Conservation (phyloP, 495 filamentous ascomycete species). For the Neurospora sp. region DNA sequence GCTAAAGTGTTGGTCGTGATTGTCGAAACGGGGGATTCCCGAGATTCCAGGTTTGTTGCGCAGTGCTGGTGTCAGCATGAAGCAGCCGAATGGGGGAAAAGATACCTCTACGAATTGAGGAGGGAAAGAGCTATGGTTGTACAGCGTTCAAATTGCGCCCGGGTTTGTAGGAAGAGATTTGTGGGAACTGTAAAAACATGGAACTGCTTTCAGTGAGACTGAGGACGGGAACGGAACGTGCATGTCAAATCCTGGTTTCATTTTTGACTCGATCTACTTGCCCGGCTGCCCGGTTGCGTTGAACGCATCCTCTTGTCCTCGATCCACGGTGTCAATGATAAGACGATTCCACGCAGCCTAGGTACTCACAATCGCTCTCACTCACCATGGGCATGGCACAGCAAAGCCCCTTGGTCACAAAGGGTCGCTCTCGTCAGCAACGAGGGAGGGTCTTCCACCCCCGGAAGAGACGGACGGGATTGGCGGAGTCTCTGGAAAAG, state of each 20-base stretch:
- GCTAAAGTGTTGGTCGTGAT: neutral
- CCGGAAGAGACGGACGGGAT: neutral
- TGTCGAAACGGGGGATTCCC: neutral
- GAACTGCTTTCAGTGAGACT: neutral
- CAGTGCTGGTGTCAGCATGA: neutral
- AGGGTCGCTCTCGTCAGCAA: neutral
- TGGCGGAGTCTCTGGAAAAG: neutral
- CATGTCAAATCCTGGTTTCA: neutral
- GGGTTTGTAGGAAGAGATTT: neutral
- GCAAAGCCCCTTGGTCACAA: neutral
- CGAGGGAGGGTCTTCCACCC: neutral
- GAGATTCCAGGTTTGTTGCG: neutral
- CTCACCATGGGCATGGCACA: neutral
- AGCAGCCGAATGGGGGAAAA: neutral
- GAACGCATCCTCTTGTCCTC: neutral
- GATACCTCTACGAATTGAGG: neutral
- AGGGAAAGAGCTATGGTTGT: neutral
- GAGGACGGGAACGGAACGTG: neutral
- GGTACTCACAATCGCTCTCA: neutral
- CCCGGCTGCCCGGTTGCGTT: neutral
- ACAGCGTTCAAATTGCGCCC: neutral
- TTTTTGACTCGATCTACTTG: neutral
- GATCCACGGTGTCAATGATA: neutral
- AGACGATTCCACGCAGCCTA: neutral
- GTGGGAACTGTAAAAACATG: neutral